phyloP scores from a whole-genome alignment of 805 yeast species.

The Starmera pachycereana region DNA sequence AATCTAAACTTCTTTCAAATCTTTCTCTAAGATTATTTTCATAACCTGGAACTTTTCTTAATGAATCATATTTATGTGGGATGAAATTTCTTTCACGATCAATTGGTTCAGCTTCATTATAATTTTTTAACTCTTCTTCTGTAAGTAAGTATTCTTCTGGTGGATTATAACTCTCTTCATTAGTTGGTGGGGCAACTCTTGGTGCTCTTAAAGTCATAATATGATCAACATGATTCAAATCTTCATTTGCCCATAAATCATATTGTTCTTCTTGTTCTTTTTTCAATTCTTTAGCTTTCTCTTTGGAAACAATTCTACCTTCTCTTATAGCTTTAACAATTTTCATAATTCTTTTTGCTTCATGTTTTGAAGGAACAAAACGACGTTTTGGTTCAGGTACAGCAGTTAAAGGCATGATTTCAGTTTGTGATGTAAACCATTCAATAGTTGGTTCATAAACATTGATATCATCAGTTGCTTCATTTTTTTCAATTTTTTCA shows the following conservation, averaged over 20 bases:
- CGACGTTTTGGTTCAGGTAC: slow-evolving; percentile 96
- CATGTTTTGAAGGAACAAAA: slow-evolving; percentile 93
- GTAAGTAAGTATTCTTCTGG: slow-evolving; percentile 87
- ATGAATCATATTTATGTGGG: slow-evolving; percentile 72
- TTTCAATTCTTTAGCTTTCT: slow-evolving; percentile 38
- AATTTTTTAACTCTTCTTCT: slow-evolving; percentile 64
- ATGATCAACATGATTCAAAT: slow-evolving; percentile 56
- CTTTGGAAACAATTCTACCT: slow-evolving; percentile 82
- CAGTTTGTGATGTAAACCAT: slow-evolving; percentile 84
- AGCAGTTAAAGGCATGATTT: slow-evolving; percentile 86
- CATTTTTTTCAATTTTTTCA: slow-evolving; percentile 74
- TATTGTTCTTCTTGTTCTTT: slow-evolving; percentile 40
- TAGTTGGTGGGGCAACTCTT: slow-evolving; percentile 88
- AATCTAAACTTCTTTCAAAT: slow-evolving; percentile 88
- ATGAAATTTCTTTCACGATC: slow-evolving; percentile 73
- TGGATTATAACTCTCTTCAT: slow-evolving; percentile 95
- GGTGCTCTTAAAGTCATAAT: slow-evolving; percentile 93
- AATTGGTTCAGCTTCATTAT: slow-evolving; percentile 59
- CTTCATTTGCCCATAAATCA: slow-evolving; percentile 82
- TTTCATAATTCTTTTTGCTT: slow-evolving; percentile 94
- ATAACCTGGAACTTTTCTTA: slow-evolving; percentile 93
- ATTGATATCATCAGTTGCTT: slow-evolving; percentile 66
- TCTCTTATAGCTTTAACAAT: slow-evolving; percentile 93
- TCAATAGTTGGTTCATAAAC: slow-evolving; percentile 93
- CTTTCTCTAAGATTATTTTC: slow-evolving; percentile 76